Conservation (phyloP, 2,329 filamentous ascomycete genomes). For the Neonectria ditissima region DNA sequence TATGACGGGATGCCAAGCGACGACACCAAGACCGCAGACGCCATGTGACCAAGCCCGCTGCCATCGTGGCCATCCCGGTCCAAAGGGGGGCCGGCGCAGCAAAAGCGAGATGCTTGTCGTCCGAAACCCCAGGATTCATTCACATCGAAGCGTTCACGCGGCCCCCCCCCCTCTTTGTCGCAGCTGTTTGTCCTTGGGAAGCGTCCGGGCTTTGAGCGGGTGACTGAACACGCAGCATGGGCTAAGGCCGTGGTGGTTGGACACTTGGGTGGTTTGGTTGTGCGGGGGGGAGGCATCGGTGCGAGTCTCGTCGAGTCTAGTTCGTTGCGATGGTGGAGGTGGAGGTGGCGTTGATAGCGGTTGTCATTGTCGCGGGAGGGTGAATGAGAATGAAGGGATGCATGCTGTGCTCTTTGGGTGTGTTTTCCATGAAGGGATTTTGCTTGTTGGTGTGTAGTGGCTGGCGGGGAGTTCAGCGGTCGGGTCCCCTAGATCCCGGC, state of each 20-base stretch:
- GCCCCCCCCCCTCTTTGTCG: background rate
- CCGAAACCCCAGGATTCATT: background rate
- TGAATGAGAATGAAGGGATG: background rate
- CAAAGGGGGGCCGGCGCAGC: background rate
- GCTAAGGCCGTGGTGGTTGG: background rate
- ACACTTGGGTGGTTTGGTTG: background rate
- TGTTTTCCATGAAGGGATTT: no score
- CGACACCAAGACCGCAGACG: conserved; percentile 11
- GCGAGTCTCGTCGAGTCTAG: background rate
- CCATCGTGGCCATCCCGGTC: background rate
- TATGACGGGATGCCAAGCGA: background rate
- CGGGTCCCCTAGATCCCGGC: background rate
- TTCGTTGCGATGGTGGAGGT: background rate
- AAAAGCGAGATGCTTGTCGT: background rate
- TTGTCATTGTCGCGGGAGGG: background rate
- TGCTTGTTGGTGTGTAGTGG: no score
- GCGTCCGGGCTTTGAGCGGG: background rate
- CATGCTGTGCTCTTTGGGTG: background rate
- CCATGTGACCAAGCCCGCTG: conserved; percentile 16
- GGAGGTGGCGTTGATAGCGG: background rate
- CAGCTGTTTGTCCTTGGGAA: background rate
- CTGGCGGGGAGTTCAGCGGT: conserved; percentile 14
- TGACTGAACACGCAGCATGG: background rate
- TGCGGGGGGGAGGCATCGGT: background rate
- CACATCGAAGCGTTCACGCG: background rate